Conservation (phyloP, 495 filamentous ascomycete genomes). For the Staphylotrichum longicolle region DNA sequence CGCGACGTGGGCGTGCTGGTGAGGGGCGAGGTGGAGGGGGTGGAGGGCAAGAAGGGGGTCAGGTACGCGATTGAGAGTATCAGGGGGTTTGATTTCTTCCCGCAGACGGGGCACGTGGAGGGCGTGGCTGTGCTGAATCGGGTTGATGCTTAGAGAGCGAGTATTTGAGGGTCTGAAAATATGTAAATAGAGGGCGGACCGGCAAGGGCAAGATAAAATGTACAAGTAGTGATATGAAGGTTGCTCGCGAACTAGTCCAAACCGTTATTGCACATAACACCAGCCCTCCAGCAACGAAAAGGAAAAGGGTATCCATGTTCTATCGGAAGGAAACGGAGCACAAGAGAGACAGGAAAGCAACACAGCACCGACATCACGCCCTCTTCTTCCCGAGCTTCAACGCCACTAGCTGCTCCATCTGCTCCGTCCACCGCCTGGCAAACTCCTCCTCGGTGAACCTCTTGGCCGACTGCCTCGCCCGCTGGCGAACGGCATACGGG, state of each 20-base stretch:
- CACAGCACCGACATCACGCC: conserved; percentile 5
- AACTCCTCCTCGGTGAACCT: conserved; percentile 90
- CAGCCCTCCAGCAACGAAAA: not conserved
- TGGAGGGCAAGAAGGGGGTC: conserved; percentile 44
- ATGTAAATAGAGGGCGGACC: not conserved
- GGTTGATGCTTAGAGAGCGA: conserved; percentile 33
- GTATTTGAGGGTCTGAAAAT: not conserved
- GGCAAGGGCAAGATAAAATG: no score
- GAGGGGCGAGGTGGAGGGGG: conserved; percentile 48
- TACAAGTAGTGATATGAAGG: no score
- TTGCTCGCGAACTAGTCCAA: not conserved
- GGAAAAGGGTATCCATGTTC: conserved; percentile 31
- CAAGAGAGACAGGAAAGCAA: not conserved
- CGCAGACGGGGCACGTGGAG: conserved; percentile 95
- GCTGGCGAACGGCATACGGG: conserved; percentile 64
- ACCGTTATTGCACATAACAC: conserved; percentile 6
- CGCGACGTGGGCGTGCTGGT: conserved; percentile 85
- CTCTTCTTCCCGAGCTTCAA: conserved; percentile 25
- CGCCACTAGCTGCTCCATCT: conserved; percentile 68
- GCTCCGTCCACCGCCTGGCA: conserved; percentile 64
- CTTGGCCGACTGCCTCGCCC: conserved; percentile 71
- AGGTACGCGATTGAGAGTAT: conserved; percentile 89
- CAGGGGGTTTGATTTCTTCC: conserved; percentile 95
- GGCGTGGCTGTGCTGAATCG: conserved; percentile 78
- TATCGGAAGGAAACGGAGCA: conserved; percentile 8